Base-by-base conservation (phyloP, 176 grass and related monocot species). In the Themeda triandra region DNA sequence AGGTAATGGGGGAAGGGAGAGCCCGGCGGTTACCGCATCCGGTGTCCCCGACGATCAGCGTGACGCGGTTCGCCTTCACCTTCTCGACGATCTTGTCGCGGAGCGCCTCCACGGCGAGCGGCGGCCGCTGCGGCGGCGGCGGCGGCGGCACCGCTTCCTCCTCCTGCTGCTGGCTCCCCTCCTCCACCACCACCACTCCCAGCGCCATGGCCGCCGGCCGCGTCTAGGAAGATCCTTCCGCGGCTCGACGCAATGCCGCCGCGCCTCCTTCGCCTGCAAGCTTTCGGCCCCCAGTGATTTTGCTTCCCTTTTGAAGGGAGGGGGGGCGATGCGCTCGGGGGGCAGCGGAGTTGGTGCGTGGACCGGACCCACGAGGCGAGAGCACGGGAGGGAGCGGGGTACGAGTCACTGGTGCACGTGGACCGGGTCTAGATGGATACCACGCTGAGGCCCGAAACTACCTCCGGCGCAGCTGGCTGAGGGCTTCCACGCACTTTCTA, bases 51-150 rank as follows among this genome's bases (percentile, higher is more conserved):
- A 97, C 78, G 75, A 97, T 94, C 13, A 97, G 88, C 10, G 95
- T 94, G 78, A 97, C 92, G 14, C 90, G 95, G 86, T 94, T 97
- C 71, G 83, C 88, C 78, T 79, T 89, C 32, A 97, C 89, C 90
- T 97, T 97, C 74, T 94, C 86, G 15, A 97, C 95, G 81, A 97
- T 94, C 86, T 88, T 97, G 53, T 85, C 84, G 64, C 95, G 95
- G 30, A 97, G 87, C 19, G 86, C 84, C 81, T 86, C 85, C 18
- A 94, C 86, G 28, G 95, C 84, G 71, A 97, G 90, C 64, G 84
- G 86, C 82, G 88, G 69, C 58, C 69, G 44, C 58, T 60, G 44
- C 63, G 10, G 29, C 48, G 19, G 64, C 39, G 28, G 45, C 41
- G 10, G 41, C 45, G 45, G 45, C 45, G 45, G 65, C 63, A 19